Percentiles rank a stretch among this genome's conserved stretches.
Conservation (phyloP, 2,329 filamentous ascomycete species). For the Xylariaceae sp. region DNA sequence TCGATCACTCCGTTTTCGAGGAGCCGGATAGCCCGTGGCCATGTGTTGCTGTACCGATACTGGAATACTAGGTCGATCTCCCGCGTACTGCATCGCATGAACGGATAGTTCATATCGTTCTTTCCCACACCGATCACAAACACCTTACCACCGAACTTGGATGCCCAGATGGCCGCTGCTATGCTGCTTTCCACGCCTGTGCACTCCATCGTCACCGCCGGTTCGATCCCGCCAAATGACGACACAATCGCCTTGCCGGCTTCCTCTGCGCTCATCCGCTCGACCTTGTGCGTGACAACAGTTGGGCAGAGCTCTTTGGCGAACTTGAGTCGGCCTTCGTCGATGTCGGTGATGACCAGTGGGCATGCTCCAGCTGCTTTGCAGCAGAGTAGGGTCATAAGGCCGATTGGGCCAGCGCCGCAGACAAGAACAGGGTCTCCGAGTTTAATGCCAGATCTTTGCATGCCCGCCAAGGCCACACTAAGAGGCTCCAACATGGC, state of each 20-base stretch:
- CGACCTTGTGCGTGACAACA: slow-evolving; percentile 77
- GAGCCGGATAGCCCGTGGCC: slow-evolving; percentile 88
- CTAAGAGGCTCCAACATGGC: slow-evolving; percentile 86
- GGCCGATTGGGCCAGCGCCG: slow-evolving; percentile 89
- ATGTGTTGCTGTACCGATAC: slow-evolving; percentile 94
- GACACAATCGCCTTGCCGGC: slow-evolving; percentile 66
- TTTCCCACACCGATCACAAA: slow-evolving; percentile 95
- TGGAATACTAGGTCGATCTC: slow-evolving; percentile 96
- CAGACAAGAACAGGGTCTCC: slow-evolving; percentile 88
- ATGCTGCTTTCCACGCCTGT: slow-evolving; percentile 93
- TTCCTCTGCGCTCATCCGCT: slow-evolving; percentile 65
- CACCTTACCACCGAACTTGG: slow-evolving; percentile 94
- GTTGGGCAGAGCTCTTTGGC: slow-evolving; percentile 79
- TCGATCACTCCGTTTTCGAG: slow-evolving; percentile 82
- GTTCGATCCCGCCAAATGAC: slow-evolving; percentile 75
- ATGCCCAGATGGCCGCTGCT: slow-evolving; percentile 78
- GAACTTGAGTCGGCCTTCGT: slow-evolving; percentile 79
- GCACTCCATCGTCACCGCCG: slow-evolving; percentile 82
- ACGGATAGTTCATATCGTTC: slow-evolving; percentile 93
- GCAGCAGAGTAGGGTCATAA: slow-evolving; percentile 82
- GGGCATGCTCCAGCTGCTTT: slow-evolving; percentile 86
- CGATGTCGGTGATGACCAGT: slow-evolving; percentile 92
- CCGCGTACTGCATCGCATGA: slow-evolving; percentile 86
- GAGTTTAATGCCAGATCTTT: slow-evolving; percentile 74
- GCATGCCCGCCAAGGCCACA: slow-evolving; percentile 84